These are phyloP conservation scores for Pseudomonodictys pantanalensis DNA, from an alignment of 495 filamentous ascomycete genomes.

Conservation along the genomic window DNA sequence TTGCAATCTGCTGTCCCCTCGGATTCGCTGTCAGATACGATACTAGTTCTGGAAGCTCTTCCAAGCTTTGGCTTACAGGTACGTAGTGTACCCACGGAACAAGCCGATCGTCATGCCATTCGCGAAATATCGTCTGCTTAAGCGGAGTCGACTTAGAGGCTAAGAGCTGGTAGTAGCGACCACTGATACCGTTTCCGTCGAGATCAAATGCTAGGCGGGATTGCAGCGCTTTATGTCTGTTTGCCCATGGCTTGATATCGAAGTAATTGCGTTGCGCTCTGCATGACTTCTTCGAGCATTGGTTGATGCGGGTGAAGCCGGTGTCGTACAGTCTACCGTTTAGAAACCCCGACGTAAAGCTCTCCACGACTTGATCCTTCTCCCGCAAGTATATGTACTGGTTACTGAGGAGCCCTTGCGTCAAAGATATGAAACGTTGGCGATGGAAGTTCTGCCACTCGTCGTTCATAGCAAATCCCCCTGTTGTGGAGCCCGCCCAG, in stretches of 20 bases:
- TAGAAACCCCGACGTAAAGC: neutral
- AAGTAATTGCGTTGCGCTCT: neutral
- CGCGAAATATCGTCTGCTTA: constrained; percentile 42
- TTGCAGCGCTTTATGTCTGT: neutral
- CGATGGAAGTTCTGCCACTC: neutral
- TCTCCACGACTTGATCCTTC: neutral
- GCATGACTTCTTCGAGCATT: neutral
- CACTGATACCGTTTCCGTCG: constrained; percentile 41
- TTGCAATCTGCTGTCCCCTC: neutral
- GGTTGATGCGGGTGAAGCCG: neutral
- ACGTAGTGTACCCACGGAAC: constrained; percentile 49
- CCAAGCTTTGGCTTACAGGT: constrained; percentile 40
- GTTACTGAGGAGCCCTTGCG: neutral
- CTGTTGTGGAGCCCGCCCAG: constrained; percentile 1
- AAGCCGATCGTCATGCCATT: constrained; percentile 42
- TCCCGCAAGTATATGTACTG: neutral
- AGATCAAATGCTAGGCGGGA: constrained; percentile 41
- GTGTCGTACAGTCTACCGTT: neutral
- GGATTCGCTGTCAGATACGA: neutral
- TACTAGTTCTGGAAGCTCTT: neutral
- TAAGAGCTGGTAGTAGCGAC: constrained; percentile 40
- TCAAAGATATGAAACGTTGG: neutral
- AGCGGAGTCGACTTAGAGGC: constrained; percentile 34
- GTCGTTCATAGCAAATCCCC: neutral
- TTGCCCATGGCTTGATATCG: neutral